Base-by-base conservation (phyloP, 1,284 basidiomycete species). In the Malassezia obtusa region DNA sequence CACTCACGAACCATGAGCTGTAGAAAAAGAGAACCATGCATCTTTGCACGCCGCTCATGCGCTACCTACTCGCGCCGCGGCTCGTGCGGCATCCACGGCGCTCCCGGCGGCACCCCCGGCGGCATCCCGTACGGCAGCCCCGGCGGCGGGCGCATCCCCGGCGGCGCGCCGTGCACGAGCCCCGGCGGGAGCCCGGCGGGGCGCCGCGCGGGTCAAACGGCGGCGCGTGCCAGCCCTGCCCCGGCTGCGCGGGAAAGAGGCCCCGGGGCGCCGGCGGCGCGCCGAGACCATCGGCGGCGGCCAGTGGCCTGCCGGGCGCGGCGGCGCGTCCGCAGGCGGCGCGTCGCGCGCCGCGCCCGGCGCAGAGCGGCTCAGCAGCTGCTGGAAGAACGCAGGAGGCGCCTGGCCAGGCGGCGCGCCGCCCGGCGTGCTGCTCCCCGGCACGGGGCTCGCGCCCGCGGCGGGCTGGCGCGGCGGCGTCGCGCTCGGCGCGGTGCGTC, bases 261-360 rank as follows among this genome's bases (percentile, higher is more conserved):
- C 45, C 45, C 24, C 31, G 45, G 21, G 45, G 45, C 32, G 31
- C 25, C 6, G 41, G 41, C 26, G 26, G 41, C 24, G 40, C 40
- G 6, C 30, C 25, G 8, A 19, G 40, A 14, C 30, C 22, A 30
- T 30, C n/a, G 40, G 15, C 30, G 15, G 14, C 15, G 19, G 6
- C 24, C 30, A 30, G 8, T 8, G 28, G 14, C 28, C 43, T 12
- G 43, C 28, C 17, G 28, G 43, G 9, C 25, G 43, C 28, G 19
- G 21, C 11, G 30, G 30, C 14, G 17, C n/a, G 14, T 17, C 9
- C 33, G 37, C 26, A 24, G 32, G 14, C 17, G 33, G 22, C 26
- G 17, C 8, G 24, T 38, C 35, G n/a, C n/a, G 32, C n/a, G 26
- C 10, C 3, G 25, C 15, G 17, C 25, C 5, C 14, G 22, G 17